Conservation (phyloP, 257 asterid genomes). For the Solanum corneliomulleri region DNA sequence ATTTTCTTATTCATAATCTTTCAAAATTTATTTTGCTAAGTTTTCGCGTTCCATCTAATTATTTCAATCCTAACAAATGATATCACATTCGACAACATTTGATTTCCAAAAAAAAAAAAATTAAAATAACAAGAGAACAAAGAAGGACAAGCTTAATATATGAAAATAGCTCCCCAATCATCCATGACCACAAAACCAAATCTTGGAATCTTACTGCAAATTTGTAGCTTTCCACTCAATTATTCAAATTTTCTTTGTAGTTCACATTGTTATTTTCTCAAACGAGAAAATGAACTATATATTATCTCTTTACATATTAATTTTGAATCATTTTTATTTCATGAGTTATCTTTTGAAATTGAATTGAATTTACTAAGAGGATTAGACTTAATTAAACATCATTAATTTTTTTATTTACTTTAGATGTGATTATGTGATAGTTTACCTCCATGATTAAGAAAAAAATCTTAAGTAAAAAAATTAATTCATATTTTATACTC, state of each 20-base stretch:
- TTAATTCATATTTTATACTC: no score
- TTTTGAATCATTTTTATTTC: neutral
- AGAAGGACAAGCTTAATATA: neutral
- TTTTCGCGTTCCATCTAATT: no score
- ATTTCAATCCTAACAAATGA: no score
- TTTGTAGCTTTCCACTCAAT: neutral
- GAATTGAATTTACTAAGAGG: neutral
- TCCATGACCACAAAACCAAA: neutral
- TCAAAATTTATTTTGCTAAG: no score
- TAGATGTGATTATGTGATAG: no score
- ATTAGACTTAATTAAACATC: no score
- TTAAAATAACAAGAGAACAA: neutral
- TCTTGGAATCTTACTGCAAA: neutral
- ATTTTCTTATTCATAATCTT: no score
- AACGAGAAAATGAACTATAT: neutral
- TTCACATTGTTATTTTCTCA: no score
- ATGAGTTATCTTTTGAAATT: neutral
- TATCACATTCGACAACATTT: neutral
- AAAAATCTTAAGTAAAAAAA: no score
- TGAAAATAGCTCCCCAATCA: neutral
- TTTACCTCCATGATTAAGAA: no score
- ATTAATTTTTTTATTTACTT: no score
- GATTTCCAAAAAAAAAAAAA: neutral
- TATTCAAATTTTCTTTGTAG: no score
- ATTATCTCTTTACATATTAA: neutral